phyloP scores from a whole-genome alignment of 1,284 basidiomycete genomes.

The Neonothopanus nambi region DNA sequence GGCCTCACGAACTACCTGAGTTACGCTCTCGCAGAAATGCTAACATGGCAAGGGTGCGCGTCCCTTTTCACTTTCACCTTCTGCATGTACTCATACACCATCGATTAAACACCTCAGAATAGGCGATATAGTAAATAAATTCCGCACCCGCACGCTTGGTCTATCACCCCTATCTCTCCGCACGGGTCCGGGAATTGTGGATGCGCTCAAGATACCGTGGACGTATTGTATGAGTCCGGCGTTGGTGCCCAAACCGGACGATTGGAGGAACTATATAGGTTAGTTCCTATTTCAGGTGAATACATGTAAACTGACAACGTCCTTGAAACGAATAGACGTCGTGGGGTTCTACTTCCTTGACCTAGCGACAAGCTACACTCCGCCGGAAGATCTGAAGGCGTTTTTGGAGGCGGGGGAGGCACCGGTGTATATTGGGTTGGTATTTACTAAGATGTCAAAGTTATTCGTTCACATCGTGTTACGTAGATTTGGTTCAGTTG shows the following conservation, averaged over 20 bases:
- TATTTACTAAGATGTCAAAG: background rate
- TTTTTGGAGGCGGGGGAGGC: conserved; percentile 55
- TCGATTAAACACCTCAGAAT: conserved; percentile 36
- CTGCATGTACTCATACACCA: conserved; percentile 1
- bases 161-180: conserved; percentile 47
- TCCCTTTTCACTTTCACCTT: conserved; percentile 1
- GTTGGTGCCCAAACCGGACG: conserved; percentile 62
- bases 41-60: conserved; percentile 59
- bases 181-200: conserved; percentile 54
- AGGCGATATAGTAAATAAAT: conserved; percentile 61
- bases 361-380: conserved; percentile 47
- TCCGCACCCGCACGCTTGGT: conserved; percentile 52
- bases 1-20: conserved; percentile 58
- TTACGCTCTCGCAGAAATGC: conserved; percentile 54
- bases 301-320: no score
- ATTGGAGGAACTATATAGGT: conserved; percentile 67
- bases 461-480: background rate
- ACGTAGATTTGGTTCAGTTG: conserved; percentile 61
- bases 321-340: conserved; percentile 46
- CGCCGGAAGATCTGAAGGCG: conserved; percentile 43
- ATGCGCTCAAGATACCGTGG: conserved; percentile 64
- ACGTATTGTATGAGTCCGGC: conserved; percentile 71
- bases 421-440: conserved; percentile 62
- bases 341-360: conserved; percentile 69
- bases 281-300: conserved; percentile 13